Percentiles rank a stretch among this genome's conserved stretches.
These are phyloP conservation scores for Bondarzewia mesenterica DNA, from an alignment of 1,284 basidiomycete species.

Conservation along the genomic window DNA sequence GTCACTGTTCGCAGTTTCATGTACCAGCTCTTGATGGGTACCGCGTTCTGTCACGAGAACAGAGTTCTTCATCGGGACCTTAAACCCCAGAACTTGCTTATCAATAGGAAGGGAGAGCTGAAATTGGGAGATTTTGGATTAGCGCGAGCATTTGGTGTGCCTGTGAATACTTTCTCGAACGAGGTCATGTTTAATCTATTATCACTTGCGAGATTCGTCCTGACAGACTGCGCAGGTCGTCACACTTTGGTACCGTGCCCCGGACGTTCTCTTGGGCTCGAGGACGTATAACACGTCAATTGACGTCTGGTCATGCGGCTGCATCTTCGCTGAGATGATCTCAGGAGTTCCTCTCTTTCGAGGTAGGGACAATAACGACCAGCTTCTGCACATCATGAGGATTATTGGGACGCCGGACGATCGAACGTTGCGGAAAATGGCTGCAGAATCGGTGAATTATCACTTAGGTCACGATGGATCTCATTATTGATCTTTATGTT, in stretches of 20 bases:
- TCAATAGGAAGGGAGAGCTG: conserved; percentile 94
- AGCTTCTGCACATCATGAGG: conserved; percentile 95
- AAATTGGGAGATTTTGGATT: conserved; percentile 97
- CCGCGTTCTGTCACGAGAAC: conserved; percentile 98
- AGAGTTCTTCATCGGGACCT: conserved; percentile 96
- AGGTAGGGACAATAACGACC: conserved; percentile 96
- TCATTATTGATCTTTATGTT: conserved; percentile 6
- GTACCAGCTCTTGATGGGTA: conserved; percentile 96
- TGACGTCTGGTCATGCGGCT: conserved; percentile 99
- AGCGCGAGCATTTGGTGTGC: conserved; percentile 92
- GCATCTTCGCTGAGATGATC: conserved; percentile 99
- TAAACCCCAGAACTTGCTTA: conserved; percentile 96
- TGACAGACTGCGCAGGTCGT: conserved; percentile 59
- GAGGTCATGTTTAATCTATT: conserved; percentile 54
- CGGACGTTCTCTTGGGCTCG: conserved; percentile 95
- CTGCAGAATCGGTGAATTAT: conserved; percentile 77
- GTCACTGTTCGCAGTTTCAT: conserved; percentile 94
- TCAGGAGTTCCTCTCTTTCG: conserved; percentile 95
- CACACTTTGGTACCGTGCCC: conserved; percentile 98
- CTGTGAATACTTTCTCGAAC: conserved; percentile 94
- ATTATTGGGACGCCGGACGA: conserved; percentile 96
- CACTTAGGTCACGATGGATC: neutral
- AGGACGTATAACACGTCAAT: conserved; percentile 98
- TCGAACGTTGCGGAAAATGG: conserved; percentile 81
- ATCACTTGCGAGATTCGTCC: neutral